Evolutionary conservation across 177 flowering plant genomes (phyloP), one percentile per base, ranked within the genome.

Genomic region (Telopea speciosissima): DNA sequence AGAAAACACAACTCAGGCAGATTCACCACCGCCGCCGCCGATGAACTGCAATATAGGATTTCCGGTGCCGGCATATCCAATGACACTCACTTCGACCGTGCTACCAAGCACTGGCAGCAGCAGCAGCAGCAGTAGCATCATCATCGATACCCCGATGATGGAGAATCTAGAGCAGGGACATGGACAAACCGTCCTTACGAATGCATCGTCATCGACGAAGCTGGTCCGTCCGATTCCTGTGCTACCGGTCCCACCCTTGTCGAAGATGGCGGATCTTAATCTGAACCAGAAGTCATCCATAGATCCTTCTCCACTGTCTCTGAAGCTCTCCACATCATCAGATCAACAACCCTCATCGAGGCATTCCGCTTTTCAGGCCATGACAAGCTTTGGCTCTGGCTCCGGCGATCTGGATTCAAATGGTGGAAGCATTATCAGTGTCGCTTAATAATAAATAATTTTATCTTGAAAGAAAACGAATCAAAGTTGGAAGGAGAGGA

Each of bases 311-410:
- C 65, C 84, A 13, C 21, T 89, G 67, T 80, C 89, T 21, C 85
- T 89, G 25, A 72, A 72, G 62, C 82, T 90, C 25, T 83, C 90
- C 0, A 68, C 81, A 45, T 74, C 86, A 6, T 70, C 79, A 1
- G 78, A 81, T 69, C 77, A 73, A 3, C 78, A 77, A 25, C 25
- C 71, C 13, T 66, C 84, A 1, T 65, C 89, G 5, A 80, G 88
- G 74, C 85, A 81, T 66, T 75, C 90, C 8, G 85, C 85, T 28
- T 85, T 85, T 61, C 86, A 87, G 78, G 71, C 71, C 12, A 79
- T 80, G 78, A 22, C 83, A 17, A 68, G 78, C 73, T 82, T 87
- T 69, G 79, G 24, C 65, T 81, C 74, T 69, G 79, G 24, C 65
- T 81, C 74, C 66, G 83, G 87, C 7, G 90, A 89, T 58, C 71